These are phyloP conservation scores for Aspergillus costaricaensis DNA, from an alignment of 2,329 filamentous ascomycete species.

Conservation along the genomic window DNA sequence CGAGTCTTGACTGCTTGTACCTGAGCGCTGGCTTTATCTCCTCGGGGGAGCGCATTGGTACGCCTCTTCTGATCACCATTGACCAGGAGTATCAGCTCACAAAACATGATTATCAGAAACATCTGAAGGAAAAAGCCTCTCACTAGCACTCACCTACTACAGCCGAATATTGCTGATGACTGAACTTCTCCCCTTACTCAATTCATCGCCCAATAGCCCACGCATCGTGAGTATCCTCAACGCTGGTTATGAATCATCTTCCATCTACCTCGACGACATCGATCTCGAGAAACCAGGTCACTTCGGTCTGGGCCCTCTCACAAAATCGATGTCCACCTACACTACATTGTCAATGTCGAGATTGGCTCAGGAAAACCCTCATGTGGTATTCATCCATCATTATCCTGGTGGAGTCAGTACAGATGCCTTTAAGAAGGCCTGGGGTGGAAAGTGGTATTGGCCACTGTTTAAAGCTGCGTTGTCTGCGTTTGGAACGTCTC, in stretches of 20 bases:
- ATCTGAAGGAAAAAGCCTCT: neutral
- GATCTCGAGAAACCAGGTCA: neutral
- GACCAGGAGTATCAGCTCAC: neutral
- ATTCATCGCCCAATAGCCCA: neutral
- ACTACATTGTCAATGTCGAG: neutral
- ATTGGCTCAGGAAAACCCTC: conserved; percentile 1
- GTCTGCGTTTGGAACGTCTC: neutral
- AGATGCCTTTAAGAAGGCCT: conserved; percentile 4
- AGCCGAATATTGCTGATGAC: neutral
- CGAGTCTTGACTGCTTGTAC: neutral
- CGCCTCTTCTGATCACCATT: neutral
- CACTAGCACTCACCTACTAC: neutral
- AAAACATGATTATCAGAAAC: neutral
- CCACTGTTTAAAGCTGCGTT: neutral
- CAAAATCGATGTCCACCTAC: neutral
- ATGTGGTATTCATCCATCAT: conserved; percentile 3
- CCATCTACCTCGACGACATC: conserved; percentile 3
- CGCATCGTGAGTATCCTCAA: conserved; percentile 1
- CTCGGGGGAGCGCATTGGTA: conserved; percentile 1
- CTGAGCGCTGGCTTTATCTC: conserved; percentile 1
- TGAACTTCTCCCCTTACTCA: neutral
- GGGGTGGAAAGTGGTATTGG: conserved; percentile 2
- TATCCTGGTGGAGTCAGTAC: conserved; percentile 1
- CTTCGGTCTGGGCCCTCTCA: neutral
- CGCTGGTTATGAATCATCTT: neutral